A percentile compares a stretch with the other conserved stretches of the same genome.
These are phyloP conservation scores for Alternaria ethzedia DNA, from an alignment of 2,329 filamentous ascomycete species.

Conservation along the genomic window DNA sequence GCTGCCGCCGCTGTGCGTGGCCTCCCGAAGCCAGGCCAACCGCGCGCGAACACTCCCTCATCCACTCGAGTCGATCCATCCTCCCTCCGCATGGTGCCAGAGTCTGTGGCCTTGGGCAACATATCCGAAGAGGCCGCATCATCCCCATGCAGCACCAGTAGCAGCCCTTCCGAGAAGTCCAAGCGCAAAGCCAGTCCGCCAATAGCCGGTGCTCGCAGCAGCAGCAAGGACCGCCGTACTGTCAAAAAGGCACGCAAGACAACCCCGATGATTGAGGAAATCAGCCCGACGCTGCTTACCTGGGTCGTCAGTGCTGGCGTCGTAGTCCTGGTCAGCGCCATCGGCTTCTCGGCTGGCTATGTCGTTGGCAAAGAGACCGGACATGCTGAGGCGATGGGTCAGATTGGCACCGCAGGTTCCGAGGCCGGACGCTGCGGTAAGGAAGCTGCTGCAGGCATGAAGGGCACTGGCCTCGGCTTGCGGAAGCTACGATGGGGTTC, in stretches of 20 bases:
- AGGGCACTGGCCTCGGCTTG: conserved; percentile 37
- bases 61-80: conserved; percentile 56
- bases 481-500: conserved; percentile 42
- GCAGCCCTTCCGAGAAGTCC: conserved; percentile 44
- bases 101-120: conserved; percentile 63
- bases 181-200: conserved; percentile 55
- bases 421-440: conserved; percentile 44
- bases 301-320: conserved; percentile 71
- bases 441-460: conserved; percentile 36
- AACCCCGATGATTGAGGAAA: conserved; percentile 46
- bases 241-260: conserved; percentile 53
- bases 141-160: conserved; percentile 35
- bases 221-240: conserved; percentile 53
- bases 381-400: conserved; percentile 55
- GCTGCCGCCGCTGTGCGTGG: conserved; percentile 89
- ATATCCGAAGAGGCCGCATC: conserved; percentile 35
- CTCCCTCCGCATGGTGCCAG: conserved; percentile 65
- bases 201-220: conserved; percentile 43
- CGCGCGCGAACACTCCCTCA: conserved; percentile 40
- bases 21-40: conserved; percentile 67
- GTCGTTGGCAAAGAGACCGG: conserved; percentile 66
- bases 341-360: conserved; percentile 70
- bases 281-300: conserved; percentile 67
- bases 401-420: conserved; percentile 34
- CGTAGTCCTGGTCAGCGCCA: conserved; percentile 67